Conservation (phyloP, 352 stramenopile genomes). For the Pythium coloratum region DNA sequence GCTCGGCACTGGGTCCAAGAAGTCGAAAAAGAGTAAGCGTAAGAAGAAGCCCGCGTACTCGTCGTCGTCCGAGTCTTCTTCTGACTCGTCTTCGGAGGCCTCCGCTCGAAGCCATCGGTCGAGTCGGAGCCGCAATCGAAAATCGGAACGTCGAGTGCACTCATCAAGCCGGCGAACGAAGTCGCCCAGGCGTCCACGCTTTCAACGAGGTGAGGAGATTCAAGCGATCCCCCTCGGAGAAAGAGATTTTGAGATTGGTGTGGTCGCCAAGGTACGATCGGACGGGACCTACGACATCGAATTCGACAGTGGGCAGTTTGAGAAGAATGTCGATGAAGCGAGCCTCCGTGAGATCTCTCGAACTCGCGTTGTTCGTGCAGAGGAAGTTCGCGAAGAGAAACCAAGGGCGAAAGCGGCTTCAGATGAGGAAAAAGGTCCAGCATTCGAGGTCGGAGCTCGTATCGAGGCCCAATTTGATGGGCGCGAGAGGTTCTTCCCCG, state of each 20-base stretch:
- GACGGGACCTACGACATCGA: conserved; percentile 69
- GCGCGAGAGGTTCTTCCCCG: conserved; percentile 40
- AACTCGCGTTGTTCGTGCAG: conserved; percentile 35
- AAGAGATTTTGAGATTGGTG: conserved; percentile 48
- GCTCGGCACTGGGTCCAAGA: conserved; percentile 38
- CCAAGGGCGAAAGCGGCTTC: conserved; percentile 16
- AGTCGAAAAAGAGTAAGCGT: conserved; percentile 34
- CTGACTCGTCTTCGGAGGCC: conserved; percentile 33
- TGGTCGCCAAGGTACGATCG: conserved; percentile 47
- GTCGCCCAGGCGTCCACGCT: conserved; percentile 27
- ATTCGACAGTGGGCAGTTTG: conserved; percentile 56
- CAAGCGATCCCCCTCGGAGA: conserved; percentile 56
- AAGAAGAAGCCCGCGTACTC: conserved; percentile 40
- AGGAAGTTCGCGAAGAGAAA: conserved; percentile 20
- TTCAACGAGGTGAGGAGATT: conserved; percentile 59
- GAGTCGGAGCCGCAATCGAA: conserved; percentile 34
- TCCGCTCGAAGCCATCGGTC: conserved; percentile 26
- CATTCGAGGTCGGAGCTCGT: conserved; percentile 41
- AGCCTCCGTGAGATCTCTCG: conserved; percentile 44
- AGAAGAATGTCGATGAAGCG: conserved; percentile 56
- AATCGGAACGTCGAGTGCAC: conserved; percentile 32
- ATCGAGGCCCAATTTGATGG: conserved; percentile 51
- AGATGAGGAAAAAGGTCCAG: conserved; percentile 24
- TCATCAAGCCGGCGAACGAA: conserved; percentile 12
- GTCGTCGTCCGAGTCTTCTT: conserved; percentile 36